Evolutionary conservation across 805 yeast species (phyloP), one percentile per base, ranked within the genome.

Genomic region (Vanderwaltozyma polyspora): DNA sequence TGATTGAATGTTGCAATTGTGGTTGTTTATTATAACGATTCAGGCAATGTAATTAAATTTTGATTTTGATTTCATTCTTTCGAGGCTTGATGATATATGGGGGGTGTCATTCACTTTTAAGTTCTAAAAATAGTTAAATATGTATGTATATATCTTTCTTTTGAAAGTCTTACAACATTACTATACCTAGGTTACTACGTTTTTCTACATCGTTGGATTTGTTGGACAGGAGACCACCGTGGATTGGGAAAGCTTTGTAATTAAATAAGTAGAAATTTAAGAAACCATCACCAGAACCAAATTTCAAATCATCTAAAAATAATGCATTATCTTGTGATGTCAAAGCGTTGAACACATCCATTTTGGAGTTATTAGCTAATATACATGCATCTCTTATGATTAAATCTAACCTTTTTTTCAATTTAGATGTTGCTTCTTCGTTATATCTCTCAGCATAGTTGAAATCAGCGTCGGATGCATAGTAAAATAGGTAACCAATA

Each of bases 331-430:
- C 98, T 62, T 86, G 94, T 9, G 86, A 68, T 0, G 96, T 76
- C 42, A 91, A 66, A 8, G 96, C 95, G 55, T 91, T 91, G 69
- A 89, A 84, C 3, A 91, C 97, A 55, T 91, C 98, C 48, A 82
- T 83, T 18, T 70, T 69, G 28, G 64, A 56, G 55, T 81, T 79
- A 16, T 51, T 51, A 19, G 94, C 77, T 26, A 83, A 60, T 34
- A 89, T 70, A 37, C 87, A 67, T 1, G 91, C 86, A 49, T 87
- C 94, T 31, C 64, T 65, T 35, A 86, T 68, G 43, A 89, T 63
- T 5, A 64, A 59, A 18, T 59, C 62, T 43, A 91, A 67, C 44
- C 96, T 69, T 41, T 64, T 63, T 46, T 70, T 68, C 44, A 83
- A 64, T 19, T 58, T 50, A 13, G 51, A 50, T 8, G 68, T 66